These are phyloP conservation scores for Picea engelmannii DNA, from an alignment of 83 land plant species.

Conservation along the genomic window DNA sequence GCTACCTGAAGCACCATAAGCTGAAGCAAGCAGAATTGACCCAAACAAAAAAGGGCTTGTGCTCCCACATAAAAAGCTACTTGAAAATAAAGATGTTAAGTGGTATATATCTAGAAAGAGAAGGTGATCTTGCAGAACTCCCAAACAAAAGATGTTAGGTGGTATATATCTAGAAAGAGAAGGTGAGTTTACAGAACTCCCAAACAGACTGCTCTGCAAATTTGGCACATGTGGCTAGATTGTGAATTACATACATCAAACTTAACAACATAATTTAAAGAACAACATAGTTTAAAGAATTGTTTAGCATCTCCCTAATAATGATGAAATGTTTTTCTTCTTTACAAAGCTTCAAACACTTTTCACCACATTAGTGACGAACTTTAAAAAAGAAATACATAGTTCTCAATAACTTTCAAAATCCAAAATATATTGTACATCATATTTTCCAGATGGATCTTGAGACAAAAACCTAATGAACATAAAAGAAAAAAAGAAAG, in stretches of 20 bases:
- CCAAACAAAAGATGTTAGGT: conserved; percentile 20
- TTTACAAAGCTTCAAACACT: conserved; percentile 53
- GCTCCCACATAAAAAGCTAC: too few species aligned
- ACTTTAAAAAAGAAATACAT: conserved; percentile 56
- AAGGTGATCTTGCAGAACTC: not conserved
- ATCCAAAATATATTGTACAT: conserved; percentile 67
- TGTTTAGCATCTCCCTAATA: conserved; percentile 47
- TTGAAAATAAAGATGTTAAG: too few species aligned
- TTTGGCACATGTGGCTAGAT: conserved; percentile 23
- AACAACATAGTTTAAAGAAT: conserved; percentile 63
- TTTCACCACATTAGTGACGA: conserved; percentile 82
- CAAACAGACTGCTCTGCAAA: conserved; percentile 21
- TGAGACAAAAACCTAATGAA: too few species aligned
- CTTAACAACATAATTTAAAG: conserved; percentile 75
- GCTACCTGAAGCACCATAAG: too few species aligned
- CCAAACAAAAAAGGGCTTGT: too few species aligned
- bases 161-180: too few species aligned
- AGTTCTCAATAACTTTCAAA: conserved; percentile 43
- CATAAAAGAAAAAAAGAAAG: too few species aligned
- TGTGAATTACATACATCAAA: conserved; percentile 40
- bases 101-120: too few species aligned
- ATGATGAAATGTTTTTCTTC: conserved; percentile 40
- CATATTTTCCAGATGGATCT: conserved; percentile 51
- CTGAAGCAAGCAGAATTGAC: too few species aligned
- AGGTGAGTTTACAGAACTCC: not conserved